Evolutionary conservation across 2,329 filamentous ascomycete species (phyloP).

Genomic region (Fusarium avenaceum): DNA sequence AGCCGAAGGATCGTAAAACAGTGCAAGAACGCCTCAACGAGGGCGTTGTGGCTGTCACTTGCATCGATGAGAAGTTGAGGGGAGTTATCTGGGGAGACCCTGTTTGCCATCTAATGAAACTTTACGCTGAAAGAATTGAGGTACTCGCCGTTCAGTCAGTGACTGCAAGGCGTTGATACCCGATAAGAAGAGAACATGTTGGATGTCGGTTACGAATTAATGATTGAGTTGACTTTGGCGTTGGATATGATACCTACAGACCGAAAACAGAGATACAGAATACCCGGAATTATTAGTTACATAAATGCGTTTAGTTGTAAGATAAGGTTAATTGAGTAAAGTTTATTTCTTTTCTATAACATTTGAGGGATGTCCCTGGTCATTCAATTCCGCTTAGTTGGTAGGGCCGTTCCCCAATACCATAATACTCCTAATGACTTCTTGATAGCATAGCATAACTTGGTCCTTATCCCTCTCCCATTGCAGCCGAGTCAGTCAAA

Average conservation of each 20-base stretch:
- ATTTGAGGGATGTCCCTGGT: slow-evolving; percentile 4
- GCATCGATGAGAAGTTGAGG: slow-evolving; percentile 76
- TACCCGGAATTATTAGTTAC: slow-evolving; percentile 10
- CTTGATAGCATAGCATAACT: slow-evolving; percentile 7
- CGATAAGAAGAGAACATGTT: not conserved
- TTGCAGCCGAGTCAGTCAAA: slow-evolving; percentile 1
- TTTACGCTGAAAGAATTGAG: slow-evolving; percentile 81
- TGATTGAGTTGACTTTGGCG: slow-evolving; percentile 9
- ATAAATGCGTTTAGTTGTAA: not conserved
- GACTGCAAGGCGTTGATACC: slow-evolving; percentile 39
- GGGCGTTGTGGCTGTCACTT: slow-evolving; percentile 76
- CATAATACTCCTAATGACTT: slow-evolving; percentile 5
- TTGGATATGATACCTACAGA: slow-evolving; percentile 32
- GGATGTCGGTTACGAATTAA: slow-evolving; percentile 21
- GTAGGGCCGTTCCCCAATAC: slow-evolving; percentile 6
- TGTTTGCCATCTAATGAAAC: slow-evolving; percentile 81
- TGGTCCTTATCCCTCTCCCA: not conserved
- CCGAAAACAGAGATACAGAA: slow-evolving; percentile 30
- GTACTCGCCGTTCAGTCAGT: slow-evolving; percentile 73
- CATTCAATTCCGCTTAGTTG: not conserved
- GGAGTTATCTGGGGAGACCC: slow-evolving; percentile 85
- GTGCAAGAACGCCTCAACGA: slow-evolving; percentile 66
- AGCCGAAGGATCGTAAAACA: slow-evolving; percentile 60
- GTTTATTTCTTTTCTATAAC: slow-evolving; percentile 22
- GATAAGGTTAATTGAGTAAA: slow-evolving; percentile 12